Evolutionary conservation across 768 basidiomycete genomes (phyloP).

Genomic region (Clavaria fumosa): DNA sequence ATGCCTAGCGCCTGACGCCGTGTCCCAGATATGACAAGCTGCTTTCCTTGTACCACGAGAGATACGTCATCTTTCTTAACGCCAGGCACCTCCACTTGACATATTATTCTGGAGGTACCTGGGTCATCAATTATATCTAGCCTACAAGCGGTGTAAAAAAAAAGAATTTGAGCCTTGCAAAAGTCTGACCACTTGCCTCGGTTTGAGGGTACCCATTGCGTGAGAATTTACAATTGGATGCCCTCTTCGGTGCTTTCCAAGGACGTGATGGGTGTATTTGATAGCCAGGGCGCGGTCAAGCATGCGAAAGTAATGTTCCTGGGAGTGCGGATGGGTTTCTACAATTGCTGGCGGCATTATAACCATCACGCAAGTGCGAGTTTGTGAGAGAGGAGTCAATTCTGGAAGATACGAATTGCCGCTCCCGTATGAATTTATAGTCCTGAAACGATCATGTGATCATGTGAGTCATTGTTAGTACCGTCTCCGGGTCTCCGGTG

Average conservation of each 20-base stretch:
- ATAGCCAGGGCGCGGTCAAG: constrained; percentile 9
- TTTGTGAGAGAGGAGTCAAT: too few species aligned
- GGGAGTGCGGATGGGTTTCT: background rate
- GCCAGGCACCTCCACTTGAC: constrained; percentile 9
- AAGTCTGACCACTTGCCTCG: constrained; percentile 5
- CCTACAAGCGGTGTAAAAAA: constrained; percentile 4
- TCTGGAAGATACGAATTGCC: too few species aligned
- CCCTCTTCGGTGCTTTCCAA: constrained; percentile 2
- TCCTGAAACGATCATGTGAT: too few species aligned
- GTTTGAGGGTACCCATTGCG: constrained; percentile 4
- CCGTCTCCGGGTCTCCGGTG: too few species aligned
- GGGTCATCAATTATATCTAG: constrained; percentile 9
- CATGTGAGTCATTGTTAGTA: too few species aligned
- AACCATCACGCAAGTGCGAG: background rate
- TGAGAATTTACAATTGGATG: constrained; percentile 5
- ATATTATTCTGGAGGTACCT: constrained; percentile 6
- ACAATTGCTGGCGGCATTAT: background rate
- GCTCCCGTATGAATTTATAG: too few species aligned
- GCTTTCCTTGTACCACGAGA: constrained; percentile 8
- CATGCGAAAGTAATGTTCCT: constrained; percentile 7
- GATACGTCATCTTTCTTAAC: constrained; percentile 10
- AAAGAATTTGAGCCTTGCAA: background rate
- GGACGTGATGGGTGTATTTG: constrained; percentile 6
- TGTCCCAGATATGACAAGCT: constrained; percentile 9
- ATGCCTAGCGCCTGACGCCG: constrained; percentile 3